These are phyloP conservation scores for Picea glauca DNA, from an alignment of 75 land plant genomes.

Conservation along the genomic window DNA sequence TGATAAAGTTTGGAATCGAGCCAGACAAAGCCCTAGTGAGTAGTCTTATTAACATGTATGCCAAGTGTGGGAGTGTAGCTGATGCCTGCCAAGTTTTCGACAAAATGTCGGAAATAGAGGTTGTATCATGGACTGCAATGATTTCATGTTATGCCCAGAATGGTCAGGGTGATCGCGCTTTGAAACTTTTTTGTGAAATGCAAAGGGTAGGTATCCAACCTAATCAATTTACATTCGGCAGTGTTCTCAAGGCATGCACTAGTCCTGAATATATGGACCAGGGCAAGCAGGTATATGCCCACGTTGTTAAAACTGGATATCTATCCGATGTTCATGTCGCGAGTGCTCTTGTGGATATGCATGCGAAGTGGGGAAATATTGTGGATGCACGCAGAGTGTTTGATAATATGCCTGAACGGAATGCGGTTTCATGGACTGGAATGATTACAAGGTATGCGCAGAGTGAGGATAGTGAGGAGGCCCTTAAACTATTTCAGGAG, in stretches of 20 bases:
- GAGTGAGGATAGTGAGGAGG: conserved; percentile 45
- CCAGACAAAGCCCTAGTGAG: conserved; percentile 27
- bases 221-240: conserved; percentile 41
- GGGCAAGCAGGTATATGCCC: conserved; percentile 53
- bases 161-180: conserved; percentile 2
- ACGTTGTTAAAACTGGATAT: conserved; percentile 19
- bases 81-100: conserved; percentile 11
- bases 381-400: conserved; percentile 46
- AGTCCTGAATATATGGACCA: conserved; percentile 28
- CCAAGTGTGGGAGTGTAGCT: conserved; percentile 12
- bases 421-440: conserved; percentile 68
- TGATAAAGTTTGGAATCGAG: conserved; percentile 22
- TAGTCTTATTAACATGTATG: conserved; percentile 47
- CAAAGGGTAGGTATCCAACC: conserved; percentile 33
- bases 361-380: conserved; percentile 54
- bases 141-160: conserved; percentile 14
- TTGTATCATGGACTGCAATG: conserved; percentile 25
- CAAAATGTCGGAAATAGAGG: conserved; percentile 6
- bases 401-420: conserved; percentile 40
- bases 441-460: conserved; percentile 71
- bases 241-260: conserved; percentile 57
- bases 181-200: conserved; percentile 29
- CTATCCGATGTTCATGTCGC: conserved; percentile 45
- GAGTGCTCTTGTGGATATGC: conserved; percentile 75
- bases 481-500: conserved; percentile 37